These are phyloP conservation scores for Fusarium pseudograminearum DNA, from an alignment of 2,329 filamentous ascomycete genomes.

Conservation along the genomic window DNA sequence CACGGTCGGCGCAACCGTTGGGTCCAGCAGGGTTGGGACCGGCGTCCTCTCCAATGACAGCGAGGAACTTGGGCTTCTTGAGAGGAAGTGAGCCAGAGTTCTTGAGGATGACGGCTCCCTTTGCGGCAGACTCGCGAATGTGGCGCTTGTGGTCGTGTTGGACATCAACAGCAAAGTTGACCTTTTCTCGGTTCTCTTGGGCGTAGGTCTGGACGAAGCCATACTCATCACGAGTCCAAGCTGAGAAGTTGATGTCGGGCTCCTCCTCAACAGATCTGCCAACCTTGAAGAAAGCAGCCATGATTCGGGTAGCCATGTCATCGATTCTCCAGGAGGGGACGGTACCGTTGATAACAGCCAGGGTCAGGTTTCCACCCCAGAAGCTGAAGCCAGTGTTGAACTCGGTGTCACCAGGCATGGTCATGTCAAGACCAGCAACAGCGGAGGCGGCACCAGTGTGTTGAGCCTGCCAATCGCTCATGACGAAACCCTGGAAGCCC, in stretches of 20 bases:
- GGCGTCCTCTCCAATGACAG: conserved; percentile 85
- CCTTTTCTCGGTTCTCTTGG: conserved; percentile 70
- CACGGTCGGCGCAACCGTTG: conserved; percentile 81
- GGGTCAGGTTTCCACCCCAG: conserved; percentile 89
- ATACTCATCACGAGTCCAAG: conserved; percentile 84
- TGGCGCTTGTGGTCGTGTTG: conserved; percentile 76
- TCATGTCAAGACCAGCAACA: conserved; percentile 83
- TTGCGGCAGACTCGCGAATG: conserved; percentile 81
- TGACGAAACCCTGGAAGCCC: conserved; percentile 83
- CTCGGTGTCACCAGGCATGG: conserved; percentile 85
- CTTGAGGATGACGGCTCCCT: conserved; percentile 90
- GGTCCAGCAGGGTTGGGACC: conserved; percentile 79
- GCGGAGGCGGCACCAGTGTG: conserved; percentile 76
- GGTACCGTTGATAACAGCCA: conserved; percentile 90
- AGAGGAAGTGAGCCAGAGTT: conserved; percentile 82
- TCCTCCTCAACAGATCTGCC: conserved; percentile 63
- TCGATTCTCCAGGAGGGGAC: conserved; percentile 88
- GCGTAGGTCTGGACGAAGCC: conserved; percentile 75
- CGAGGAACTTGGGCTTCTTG: conserved; percentile 80
- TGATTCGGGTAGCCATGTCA: conserved; percentile 90
- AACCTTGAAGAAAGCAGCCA: conserved; percentile 77
- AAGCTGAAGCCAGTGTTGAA: conserved; percentile 80
- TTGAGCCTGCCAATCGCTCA: conserved; percentile 85
- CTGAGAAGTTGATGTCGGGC: conserved; percentile 81
- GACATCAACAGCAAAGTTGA: conserved; percentile 90